phyloP scores from a whole-genome alignment of 2,329 filamentous ascomycete species.

The Aspergillus neoniger region DNA sequence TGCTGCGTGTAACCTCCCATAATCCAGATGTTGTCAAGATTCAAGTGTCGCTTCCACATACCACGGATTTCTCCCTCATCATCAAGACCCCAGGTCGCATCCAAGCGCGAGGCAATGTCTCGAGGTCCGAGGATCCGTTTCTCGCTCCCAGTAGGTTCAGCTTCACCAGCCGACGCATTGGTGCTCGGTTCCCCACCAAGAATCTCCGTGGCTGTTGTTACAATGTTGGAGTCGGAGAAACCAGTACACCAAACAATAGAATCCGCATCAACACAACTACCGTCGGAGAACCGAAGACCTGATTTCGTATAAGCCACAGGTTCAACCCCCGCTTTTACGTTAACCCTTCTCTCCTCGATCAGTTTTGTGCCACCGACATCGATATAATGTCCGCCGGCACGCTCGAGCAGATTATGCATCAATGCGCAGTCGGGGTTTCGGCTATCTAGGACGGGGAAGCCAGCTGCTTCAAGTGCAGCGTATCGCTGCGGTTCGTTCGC shows the following conservation, averaged over 20 bases:
- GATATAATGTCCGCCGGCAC: slow-evolving; percentile 45
- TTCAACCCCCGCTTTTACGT: slow-evolving; percentile 32
- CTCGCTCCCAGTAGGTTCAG: not conserved
- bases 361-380: slow-evolving; percentile 41
- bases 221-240: slow-evolving; percentile 37
- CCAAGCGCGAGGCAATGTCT: slow-evolving; percentile 43
- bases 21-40: slow-evolving; percentile 43
- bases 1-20: slow-evolving; percentile 11
- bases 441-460: slow-evolving; percentile 43
- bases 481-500: slow-evolving; percentile 40
- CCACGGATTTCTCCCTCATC: slow-evolving; percentile 48
- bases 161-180: not conserved
- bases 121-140: slow-evolving; percentile 25
- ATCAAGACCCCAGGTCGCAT: slow-evolving; percentile 47
- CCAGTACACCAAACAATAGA: slow-evolving; percentile 48
- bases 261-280: slow-evolving; percentile 37
- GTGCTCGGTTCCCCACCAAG: slow-evolving; percentile 17
- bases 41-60: slow-evolving; percentile 39
- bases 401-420: slow-evolving; percentile 38
- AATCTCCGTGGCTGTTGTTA: slow-evolving; percentile 32
- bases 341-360: slow-evolving; percentile 36
- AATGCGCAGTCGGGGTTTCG: slow-evolving; percentile 23
- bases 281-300: slow-evolving; percentile 40
- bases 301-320: slow-evolving; percentile 34
- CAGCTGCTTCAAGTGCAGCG: slow-evolving; percentile 31